These are phyloP conservation scores for Alloascoidea africana DNA, from an alignment of 805 yeast species.

Conservation along the genomic window DNA sequence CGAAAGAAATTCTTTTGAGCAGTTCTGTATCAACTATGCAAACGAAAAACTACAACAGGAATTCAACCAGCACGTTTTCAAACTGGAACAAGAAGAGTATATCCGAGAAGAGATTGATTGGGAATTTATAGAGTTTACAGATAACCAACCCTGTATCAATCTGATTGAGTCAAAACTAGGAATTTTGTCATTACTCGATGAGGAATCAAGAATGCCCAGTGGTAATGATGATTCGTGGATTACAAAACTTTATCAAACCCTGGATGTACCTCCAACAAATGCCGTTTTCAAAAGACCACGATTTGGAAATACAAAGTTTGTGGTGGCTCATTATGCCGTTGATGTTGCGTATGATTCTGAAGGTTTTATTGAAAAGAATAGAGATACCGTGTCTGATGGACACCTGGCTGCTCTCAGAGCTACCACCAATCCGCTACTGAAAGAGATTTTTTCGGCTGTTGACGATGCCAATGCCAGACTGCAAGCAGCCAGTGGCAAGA, in stretches of 20 bases:
- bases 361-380: conserved; percentile 91
- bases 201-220: conserved; percentile 87
- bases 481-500: conserved; percentile 19
- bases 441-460: conserved; percentile 46
- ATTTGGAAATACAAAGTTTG: conserved; percentile 81
- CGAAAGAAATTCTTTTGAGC: conserved; percentile 88
- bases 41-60: conserved; percentile 96
- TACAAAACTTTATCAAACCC: conserved; percentile 73
- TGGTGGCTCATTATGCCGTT: conserved; percentile 87
- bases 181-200: conserved; percentile 76
- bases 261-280: conserved; percentile 52
- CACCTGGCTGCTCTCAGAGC: conserved; percentile 72
- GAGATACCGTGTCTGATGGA: conserved; percentile 96
- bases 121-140: conserved; percentile 92
- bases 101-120: conserved; percentile 86
- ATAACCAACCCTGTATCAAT: conserved; percentile 92
- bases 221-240: conserved; percentile 91
- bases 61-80: conserved; percentile 93
- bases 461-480: conserved; percentile 38
- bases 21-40: conserved; percentile 93
- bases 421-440: conserved; percentile 51
- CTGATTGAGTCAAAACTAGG: conserved; percentile 85
- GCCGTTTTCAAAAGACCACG: conserved; percentile 83
- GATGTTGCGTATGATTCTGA: conserved; percentile 87
- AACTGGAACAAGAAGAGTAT: conserved; percentile 92